Evolutionary conservation across 1,284 basidiomycete species (phyloP), one percentile per base, ranked within the genome.

Genomic region (Sanguinoderma infundibulare): DNA sequence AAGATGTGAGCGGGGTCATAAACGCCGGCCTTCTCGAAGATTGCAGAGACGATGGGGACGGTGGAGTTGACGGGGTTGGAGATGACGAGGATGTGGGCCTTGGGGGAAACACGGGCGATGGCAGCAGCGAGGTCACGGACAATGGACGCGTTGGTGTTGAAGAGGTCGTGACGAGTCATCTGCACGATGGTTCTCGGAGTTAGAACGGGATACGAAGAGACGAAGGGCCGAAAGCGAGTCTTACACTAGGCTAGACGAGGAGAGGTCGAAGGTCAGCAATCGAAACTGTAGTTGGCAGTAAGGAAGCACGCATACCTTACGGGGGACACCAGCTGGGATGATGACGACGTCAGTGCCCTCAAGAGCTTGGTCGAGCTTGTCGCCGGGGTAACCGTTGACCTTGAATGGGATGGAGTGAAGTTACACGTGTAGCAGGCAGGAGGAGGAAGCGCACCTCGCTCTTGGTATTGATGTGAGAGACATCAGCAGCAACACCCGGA

Each of bases 51-150:
- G 74, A 99, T 98, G 74, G 97, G 97, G 59, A 99, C 97, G 70
- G 97, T 98, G 64, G 91, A 94, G 86, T 95, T 91, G 79, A 95
- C 93, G 60, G 92, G 93, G 86, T 98, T 98, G 69, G 96, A 98
- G 80, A 99, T 99, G 81, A 99, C 90, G 71, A 95, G 87, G 73
- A 98, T 85, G 81, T 94, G 89, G 26, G 97, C 97, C 62, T 94
- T 88, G 66, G 97, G 97, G 53, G 92, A 81, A n/a, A n/a, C n/a
- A n/a, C n/a, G n/a, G n/a, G n/a, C n/a, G n/a, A n/a, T n/a, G n/a
- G n/a, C n/a, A n/a, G n/a, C n/a, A n/a, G n/a, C n/a, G n/a, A n/a
- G n/a, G n/a, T n/a, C n/a, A n/a, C n/a, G n/a, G n/a, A n/a, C n/a
- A n/a, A n/a, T n/a, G n/a, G n/a, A n/a, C n/a, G n/a, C n/a, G n/a